These are phyloP conservation scores for Candida albicans DNA, from an alignment of 1,139 yeast species.

Conservation along the genomic window DNA sequence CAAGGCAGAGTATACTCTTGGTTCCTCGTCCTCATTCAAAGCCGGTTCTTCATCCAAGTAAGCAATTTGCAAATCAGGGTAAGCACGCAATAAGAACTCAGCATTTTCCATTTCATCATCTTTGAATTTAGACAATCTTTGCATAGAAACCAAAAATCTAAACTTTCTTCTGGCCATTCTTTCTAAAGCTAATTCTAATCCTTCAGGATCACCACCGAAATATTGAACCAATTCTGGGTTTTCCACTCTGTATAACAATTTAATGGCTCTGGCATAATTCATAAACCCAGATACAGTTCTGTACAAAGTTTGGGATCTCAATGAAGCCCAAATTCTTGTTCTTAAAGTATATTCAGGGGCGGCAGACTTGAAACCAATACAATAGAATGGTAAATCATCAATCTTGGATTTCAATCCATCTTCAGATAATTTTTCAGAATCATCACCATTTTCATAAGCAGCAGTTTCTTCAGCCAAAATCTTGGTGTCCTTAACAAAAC, in stretches of 20 bases:
- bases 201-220: slow-evolving; percentile 98
- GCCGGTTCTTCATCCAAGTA: slow-evolving; percentile 94
- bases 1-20: slow-evolving; percentile 92
- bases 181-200: slow-evolving; percentile 91
- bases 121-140: slow-evolving; percentile 93
- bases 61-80: slow-evolving; percentile 98
- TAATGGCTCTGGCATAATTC: slow-evolving; percentile 98
- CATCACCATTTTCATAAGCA: slow-evolving; percentile 73
- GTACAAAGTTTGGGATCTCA: slow-evolving; percentile 96
- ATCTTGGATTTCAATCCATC: slow-evolving; percentile 85
- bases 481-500: slow-evolving; percentile 97
- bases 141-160: slow-evolving; percentile 97
- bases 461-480: slow-evolving; percentile 97
- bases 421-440: slow-evolving; percentile 59
- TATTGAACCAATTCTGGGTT: slow-evolving; percentile 98
- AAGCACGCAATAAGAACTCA: slow-evolving; percentile 95
- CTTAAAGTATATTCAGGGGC: slow-evolving; percentile 98
- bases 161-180: slow-evolving; percentile 99
- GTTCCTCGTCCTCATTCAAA: slow-evolving; percentile 92
- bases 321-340: slow-evolving; percentile 99
- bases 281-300: slow-evolving; percentile 99
- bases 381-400: slow-evolving; percentile 97
- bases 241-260: slow-evolving; percentile 95
- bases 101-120: slow-evolving; percentile 98
- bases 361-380: slow-evolving; percentile 99